Base-by-base conservation (phyloP, 225 moss, liverwort and hornwort genomes). In the Neckera pumila region DNA sequence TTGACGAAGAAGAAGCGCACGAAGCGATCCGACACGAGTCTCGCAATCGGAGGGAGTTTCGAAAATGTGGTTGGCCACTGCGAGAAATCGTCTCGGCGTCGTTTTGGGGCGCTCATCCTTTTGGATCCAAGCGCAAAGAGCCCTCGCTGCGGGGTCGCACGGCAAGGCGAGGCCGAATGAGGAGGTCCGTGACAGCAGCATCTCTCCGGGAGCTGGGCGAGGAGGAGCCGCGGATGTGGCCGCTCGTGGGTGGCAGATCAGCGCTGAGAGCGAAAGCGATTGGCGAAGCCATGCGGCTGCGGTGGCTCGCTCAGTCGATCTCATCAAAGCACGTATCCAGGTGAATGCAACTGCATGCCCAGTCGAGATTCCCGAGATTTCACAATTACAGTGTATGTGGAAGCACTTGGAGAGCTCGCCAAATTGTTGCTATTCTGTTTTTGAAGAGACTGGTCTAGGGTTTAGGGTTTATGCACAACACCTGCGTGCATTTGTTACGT, bases 251-350 rank as follows among this genome's bases (percentile, higher is more conserved):
- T 98, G 98, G 98, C 95, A 95, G 85, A 94, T 98, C 88, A 92
- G 88, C 42, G 85, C 91, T 60, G 97, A 95, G 93, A 91, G 89
- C 51, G 98, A 97, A 77, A 98, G 97, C 86, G 97, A 98, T 79
- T 98, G 98, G 98, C 95, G 95, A 43, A 93, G 98, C 71, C 97
- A 98, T 87, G 98, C 97, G 22, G 97, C 97, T 83, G 98, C 98
- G 25, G 93, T 98, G 85, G 97, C 97, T 53, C 95, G 95, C 47
- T 98, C 98, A 64, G 92, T 98, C 57, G 94, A 96, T 71, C 97
- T 98, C 85, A 95, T 98, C 89, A 98, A 95, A 90, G 92, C 90
- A 33, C 95, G 98, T 72, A 92, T 97, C 36, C 94, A 96, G 95
- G 97, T 96, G 34, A 64, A 47, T 82, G 49, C 64, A 61, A 57